phyloP scores from a whole-genome alignment of 352 stramenopile genomes.

The Pythium guiyangense region DNA sequence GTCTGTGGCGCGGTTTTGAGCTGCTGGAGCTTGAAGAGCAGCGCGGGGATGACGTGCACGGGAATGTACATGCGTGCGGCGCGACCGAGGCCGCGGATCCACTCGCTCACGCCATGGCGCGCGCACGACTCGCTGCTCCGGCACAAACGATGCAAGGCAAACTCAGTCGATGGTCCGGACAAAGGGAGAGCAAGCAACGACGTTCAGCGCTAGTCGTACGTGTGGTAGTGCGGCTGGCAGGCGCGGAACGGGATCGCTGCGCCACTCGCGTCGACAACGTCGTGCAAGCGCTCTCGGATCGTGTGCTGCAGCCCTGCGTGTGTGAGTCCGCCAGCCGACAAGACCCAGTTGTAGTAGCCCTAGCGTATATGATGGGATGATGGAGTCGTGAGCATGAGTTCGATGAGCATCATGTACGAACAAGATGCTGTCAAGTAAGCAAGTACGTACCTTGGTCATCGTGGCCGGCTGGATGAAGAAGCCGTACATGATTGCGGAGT shows the following conservation, averaged over 20 bases:
- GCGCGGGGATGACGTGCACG: slow-evolving; percentile 70
- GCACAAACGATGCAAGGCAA: too few species aligned
- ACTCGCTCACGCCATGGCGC: slow-evolving; percentile 72
- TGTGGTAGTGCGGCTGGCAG: slow-evolving; percentile 87
- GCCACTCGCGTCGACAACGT: slow-evolving; percentile 35
- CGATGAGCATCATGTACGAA: not conserved
- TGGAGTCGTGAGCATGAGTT: not conserved
- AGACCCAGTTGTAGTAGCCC: slow-evolving; percentile 85
- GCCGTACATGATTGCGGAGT: slow-evolving; percentile 79
- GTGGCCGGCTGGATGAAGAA: slow-evolving; percentile 64
- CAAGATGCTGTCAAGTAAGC: not conserved
- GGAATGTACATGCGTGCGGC: slow-evolving; percentile 76
- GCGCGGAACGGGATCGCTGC: slow-evolving; percentile 48
- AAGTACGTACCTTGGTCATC: slow-evolving; percentile 51
- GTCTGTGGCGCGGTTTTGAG: slow-evolving; percentile 45
- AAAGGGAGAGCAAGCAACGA: too few species aligned
- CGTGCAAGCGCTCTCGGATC: slow-evolving; percentile 47
- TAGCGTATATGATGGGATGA: slow-evolving; percentile 12
- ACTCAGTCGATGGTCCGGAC: too few species aligned
- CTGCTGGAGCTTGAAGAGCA: slow-evolving; percentile 71
- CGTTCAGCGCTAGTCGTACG: slow-evolving; percentile 11
- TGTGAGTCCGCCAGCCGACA: slow-evolving; percentile 60
- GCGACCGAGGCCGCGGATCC: slow-evolving; percentile 57
- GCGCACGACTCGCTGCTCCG: slow-evolving; percentile 50
- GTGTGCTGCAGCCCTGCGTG: slow-evolving; percentile 71